These are phyloP conservation scores for Ophiostoma ips DNA, from an alignment of 2,329 filamentous ascomycete genomes.

Conservation along the genomic window DNA sequence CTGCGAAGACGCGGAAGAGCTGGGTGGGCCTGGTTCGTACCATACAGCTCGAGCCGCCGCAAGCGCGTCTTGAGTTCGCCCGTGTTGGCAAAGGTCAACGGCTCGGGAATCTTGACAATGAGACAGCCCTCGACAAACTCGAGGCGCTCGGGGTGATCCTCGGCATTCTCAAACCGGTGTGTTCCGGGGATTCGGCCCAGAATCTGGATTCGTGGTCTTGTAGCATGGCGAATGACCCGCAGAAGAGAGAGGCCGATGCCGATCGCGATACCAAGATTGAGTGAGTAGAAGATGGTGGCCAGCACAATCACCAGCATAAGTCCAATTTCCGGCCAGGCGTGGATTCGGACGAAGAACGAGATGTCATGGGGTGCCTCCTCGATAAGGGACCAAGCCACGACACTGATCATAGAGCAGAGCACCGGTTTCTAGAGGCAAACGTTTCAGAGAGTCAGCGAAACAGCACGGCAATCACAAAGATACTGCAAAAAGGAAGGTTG, in stretches of 20 bases:
- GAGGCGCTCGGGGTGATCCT: constrained; percentile 53
- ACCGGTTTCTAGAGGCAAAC: constrained; percentile 54
- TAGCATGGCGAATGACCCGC: constrained; percentile 79
- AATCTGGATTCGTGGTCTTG: constrained; percentile 89
- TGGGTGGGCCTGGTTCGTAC: constrained; percentile 72
- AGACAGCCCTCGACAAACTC: constrained; percentile 87
- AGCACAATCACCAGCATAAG: constrained; percentile 86
- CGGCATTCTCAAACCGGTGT: constrained; percentile 74
- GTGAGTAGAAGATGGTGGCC: constrained; percentile 86
- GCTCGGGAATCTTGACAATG: constrained; percentile 96
- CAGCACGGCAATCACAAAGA: no score
- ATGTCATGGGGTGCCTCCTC: constrained; percentile 93
- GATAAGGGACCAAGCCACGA: constrained; percentile 86
- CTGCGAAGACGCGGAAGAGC: constrained; percentile 67
- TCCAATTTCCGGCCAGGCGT: constrained; percentile 70
- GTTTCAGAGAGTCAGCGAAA: background rate
- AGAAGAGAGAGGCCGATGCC: constrained; percentile 85
- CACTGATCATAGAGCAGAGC: constrained; percentile 83
- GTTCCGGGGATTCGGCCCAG: constrained; percentile 78
- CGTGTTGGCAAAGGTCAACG: constrained; percentile 92
- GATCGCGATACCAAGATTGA: constrained; percentile 84
- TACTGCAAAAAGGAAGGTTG: no score
- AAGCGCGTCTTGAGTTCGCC: constrained; percentile 79
- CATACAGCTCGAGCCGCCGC: constrained; percentile 74
- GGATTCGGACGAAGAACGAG: constrained; percentile 72